Evolutionary conservation across 768 basidiomycete genomes (phyloP).

Genomic region (Clavulina sp.): DNA sequence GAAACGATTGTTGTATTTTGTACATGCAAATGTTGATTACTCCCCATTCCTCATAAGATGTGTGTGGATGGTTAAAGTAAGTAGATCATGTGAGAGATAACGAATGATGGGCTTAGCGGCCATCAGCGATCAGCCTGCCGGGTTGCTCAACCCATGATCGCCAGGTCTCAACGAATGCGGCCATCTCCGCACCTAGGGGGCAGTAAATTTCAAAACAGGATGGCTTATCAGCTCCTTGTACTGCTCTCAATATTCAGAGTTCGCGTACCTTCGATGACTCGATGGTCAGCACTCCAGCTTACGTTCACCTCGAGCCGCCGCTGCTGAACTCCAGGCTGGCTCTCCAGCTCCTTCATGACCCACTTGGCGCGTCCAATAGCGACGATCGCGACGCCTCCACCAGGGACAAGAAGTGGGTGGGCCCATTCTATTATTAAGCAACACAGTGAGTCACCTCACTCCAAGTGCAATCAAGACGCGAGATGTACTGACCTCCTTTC

Average conservation of each 20-base stretch:
- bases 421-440: slow-evolving; percentile 38
- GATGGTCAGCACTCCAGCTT: slow-evolving; percentile 77
- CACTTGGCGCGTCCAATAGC: slow-evolving; percentile 64
- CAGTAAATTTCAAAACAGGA: background rate
- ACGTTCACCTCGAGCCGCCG: slow-evolving; percentile 42
- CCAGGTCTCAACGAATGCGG: slow-evolving; percentile 79
- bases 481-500: slow-evolving; percentile 21
- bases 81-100: too few species aligned
- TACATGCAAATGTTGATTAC: too few species aligned
- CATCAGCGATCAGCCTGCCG: slow-evolving; percentile 42
- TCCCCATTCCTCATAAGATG: too few species aligned
- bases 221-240: background rate
- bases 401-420: slow-evolving; percentile 58
- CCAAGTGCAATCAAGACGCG: background rate
- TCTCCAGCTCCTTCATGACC: slow-evolving; percentile 27
- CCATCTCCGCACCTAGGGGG: slow-evolving; percentile 47
- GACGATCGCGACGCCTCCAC: slow-evolving; percentile 73
- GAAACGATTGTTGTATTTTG: too few species aligned
- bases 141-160: slow-evolving; percentile 63
- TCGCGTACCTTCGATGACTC: slow-evolving; percentile 48
- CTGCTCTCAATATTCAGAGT: background rate
- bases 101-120: slow-evolving; percentile 8
- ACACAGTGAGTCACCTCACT: background rate
- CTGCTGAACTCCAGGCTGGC: slow-evolving; percentile 23
- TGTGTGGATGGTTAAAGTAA: too few species aligned